Conservation (phyloP, 495 filamentous ascomycete genomes). For the Aspergillus indologenus region DNA sequence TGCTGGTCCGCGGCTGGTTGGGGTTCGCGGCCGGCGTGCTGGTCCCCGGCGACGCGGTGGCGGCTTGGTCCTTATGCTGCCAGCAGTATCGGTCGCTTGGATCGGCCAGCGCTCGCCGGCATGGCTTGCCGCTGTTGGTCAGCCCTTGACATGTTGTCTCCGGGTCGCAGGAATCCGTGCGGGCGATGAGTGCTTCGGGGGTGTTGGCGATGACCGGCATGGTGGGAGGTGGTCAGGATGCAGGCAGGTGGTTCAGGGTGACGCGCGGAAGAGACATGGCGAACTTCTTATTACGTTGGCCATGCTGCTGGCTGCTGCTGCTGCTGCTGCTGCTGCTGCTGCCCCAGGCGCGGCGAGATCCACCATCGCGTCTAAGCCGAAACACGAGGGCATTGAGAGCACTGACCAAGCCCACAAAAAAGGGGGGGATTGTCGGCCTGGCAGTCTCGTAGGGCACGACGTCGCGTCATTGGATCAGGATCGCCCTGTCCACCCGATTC, state of each 20-base stretch:
- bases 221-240: constrained; percentile 18
- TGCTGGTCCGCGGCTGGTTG: constrained; percentile 62
- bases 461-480: constrained; percentile 6
- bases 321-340: too few species aligned
- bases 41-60: constrained; percentile 19
- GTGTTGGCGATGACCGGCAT: constrained; percentile 83
- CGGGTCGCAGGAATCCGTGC: constrained; percentile 80
- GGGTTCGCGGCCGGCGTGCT: constrained; percentile 20
- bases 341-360: neutral
- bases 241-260: neutral
- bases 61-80: constrained; percentile 89
- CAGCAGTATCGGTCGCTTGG: constrained; percentile 74
- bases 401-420: constrained; percentile 3
- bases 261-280: neutral
- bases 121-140: constrained; percentile 72
- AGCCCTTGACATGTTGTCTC: constrained; percentile 84
- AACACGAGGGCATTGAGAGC: neutral
- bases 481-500: neutral
- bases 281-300: neutral
- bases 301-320: too few species aligned
- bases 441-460: neutral
- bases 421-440: neutral
- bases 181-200: constrained; percentile 73
- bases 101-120: constrained; percentile 62
- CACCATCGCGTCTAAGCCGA: neutral